Base-by-base conservation (phyloP, 305 asterid species). In the Euphrasia arctica region DNA sequence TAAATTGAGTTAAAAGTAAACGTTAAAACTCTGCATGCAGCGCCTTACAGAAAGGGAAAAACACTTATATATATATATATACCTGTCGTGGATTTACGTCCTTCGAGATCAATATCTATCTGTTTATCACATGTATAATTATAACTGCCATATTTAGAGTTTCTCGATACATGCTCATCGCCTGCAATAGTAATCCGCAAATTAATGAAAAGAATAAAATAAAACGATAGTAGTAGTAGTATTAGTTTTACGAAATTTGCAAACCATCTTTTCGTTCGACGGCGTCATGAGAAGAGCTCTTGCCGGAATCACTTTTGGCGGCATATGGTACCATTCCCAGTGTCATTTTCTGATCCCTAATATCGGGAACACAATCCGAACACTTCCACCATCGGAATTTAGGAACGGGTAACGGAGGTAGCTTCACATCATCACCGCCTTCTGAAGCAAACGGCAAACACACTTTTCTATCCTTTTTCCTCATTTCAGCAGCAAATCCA, bases 351-450 rank as follows among this genome's bases (percentile, higher is more conserved):
- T 68, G 64, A 31, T 57, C 49, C 48, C 55, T 18, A 45, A 63
- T 47, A 15, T 75, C 75, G 10, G 41, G 67, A 14, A 67, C 43
- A 72, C 92, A 85, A 45, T 65, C 61, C n/a, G 79, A 50, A 66
- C 83, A 90, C 31, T 75, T 78, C 90, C 90, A 89, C 80, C 76
- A 73, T 70, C 79, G 80, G 70, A 70, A 80, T n/a, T 41, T 73
- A 18, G 85, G 86, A 62, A 75, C 73, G 4, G 73, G 64, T 66
- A 85, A 18, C 1, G 89, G 82, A 62, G 85, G 87, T 42, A 85
- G 82, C 60, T 55, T 15, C 13, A 68, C 70, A 28, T 67, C 42
- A 63, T 67, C 48, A 62, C 18, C n/a, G 60, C 43, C 74, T 47
- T 60, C 62, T 51, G 76, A 61, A 60, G 69, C 65, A 78, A 89